A percentile compares a stretch with the other conserved stretches of the same genome.
Evolutionary conservation across 2,329 filamentous ascomycete genomes (phyloP).

Genomic region (Colletotrichum tanaceti): DNA sequence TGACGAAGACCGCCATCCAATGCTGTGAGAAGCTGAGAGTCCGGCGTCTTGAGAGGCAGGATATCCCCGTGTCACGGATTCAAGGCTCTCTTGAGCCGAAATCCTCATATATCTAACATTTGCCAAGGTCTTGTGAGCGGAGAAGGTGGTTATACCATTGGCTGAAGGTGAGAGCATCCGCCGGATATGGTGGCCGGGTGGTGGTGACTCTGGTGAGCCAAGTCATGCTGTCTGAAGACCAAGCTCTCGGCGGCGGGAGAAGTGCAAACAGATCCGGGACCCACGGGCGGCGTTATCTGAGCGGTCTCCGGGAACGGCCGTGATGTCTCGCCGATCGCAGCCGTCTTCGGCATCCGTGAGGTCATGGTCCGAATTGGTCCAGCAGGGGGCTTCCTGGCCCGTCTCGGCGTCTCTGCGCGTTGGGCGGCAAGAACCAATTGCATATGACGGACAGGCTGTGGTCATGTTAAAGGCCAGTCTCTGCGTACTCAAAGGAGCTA

Average conservation of each 20-base stretch:
- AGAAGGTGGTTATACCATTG: conserved; percentile 1
- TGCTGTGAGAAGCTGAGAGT: not conserved
- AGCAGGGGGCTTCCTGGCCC: conserved; percentile 29
- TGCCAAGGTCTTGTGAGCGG: conserved; percentile 35
- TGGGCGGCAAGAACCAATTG: not conserved
- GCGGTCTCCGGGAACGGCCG: conserved; percentile 6
- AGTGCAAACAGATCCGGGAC: conserved; percentile 1
- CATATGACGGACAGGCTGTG: no score
- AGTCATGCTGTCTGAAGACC: conserved; percentile 11
- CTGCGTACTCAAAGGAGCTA: not conserved
- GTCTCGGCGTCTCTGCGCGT: conserved; percentile 13
- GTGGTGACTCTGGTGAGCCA: conserved; percentile 29
- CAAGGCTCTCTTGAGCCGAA: conserved; percentile 3
- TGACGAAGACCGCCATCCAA: not conserved
- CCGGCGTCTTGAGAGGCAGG: not conserved
- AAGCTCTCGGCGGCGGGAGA: conserved; percentile 30
- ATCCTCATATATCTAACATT: conserved; percentile 13
- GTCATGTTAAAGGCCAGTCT: not conserved
- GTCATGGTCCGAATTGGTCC: conserved; percentile 23
- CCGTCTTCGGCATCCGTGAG: conserved; percentile 26
- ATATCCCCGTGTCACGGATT: not conserved
- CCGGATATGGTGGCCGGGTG: conserved; percentile 6
- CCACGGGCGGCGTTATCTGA: not conserved
- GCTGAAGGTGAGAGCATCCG: not conserved
- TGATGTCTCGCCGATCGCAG: conserved; percentile 22